Evolutionary conservation across 2,329 filamentous ascomycete genomes (phyloP), one percentile per base, ranked within the genome.

Genomic region (Apiospora saccharicola): DNA sequence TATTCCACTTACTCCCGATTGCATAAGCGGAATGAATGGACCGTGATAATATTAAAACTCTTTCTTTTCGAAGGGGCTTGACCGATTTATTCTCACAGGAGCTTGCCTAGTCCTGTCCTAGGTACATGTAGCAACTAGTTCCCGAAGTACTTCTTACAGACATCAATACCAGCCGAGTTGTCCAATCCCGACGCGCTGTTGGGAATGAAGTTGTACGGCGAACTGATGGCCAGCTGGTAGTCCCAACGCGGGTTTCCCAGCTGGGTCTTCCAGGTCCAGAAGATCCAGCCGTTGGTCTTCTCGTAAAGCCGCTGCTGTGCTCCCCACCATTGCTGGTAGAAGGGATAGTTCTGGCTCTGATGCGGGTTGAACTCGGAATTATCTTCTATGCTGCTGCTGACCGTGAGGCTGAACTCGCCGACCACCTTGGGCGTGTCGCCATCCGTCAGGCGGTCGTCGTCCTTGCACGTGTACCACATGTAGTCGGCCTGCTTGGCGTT

Each of bases 261-360:
- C 71, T 77, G 74, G 49, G 74, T 86, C 81, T 88, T 89, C 88
- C 87, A 89, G 5, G 81, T 84, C 87, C 88, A 90, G 75, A 87
- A 89, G 8, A 85, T 76, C 86, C 86, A 89, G 0, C 86, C 86
- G 30, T 81, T 77, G 46, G 79, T 73, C 73, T 82, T 80, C 79
- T 89, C 87, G 74, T 88, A 89, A 4, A 71, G 67, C 22, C 47
- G 34, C 49, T 71, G 70, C 53, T 71, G 70, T 2, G 86, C 86
- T 2, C 83, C 82, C 77, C 85, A 88, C 83, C 85, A 88, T 71
- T 82, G 78, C 69, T 72, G 76, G 75, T 88, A 88, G 74, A 87
- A 89, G 5, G 72, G 75, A 69, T 73, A 47, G 71, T 82, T 78
- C 24, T 72, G 72, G 68, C 43, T 26, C n/a, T 68, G 22, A 30